Percentiles rank a stretch among this genome's conserved stretches.
Conservation (phyloP, 768 basidiomycete genomes). For the Pleurotus ostreatus region DNA sequence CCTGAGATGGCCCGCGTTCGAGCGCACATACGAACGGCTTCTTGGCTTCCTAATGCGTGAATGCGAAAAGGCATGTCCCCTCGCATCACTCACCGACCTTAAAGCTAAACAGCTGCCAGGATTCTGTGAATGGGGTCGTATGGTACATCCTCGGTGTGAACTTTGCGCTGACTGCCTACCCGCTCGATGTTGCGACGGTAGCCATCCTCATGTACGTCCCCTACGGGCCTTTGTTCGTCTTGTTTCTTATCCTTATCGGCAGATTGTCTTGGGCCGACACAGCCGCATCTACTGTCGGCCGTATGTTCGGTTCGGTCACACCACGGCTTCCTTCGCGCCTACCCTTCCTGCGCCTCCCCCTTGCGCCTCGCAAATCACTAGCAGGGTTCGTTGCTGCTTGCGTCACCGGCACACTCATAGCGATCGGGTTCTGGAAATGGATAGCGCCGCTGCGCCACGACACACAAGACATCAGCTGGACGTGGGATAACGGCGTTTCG, state of each 20-base stretch:
- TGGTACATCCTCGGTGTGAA: constrained; percentile 89
- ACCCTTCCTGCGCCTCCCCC: constrained; percentile 51
- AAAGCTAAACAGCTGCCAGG: constrained; percentile 28
- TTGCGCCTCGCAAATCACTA: constrained; percentile 79
- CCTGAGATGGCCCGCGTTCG: constrained; percentile 61
- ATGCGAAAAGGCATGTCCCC: constrained; percentile 63
- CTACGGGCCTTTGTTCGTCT: constrained; percentile 4
- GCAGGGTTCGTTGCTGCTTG: constrained; percentile 82
- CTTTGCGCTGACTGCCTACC: constrained; percentile 69
- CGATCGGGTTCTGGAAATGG: constrained; percentile 68
- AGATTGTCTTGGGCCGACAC: constrained; percentile 97
- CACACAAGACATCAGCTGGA: constrained; percentile 44
- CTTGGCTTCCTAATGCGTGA: constrained; percentile 90
- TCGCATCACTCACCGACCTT: background rate
- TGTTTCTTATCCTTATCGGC: constrained; percentile 1
- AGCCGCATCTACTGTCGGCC: constrained; percentile 86
- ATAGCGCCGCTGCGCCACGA: constrained; percentile 43
- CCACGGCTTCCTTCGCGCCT: constrained; percentile 32
- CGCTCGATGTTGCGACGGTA: constrained; percentile 85
- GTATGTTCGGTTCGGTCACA: constrained; percentile 74
- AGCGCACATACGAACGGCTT: constrained; percentile 60
- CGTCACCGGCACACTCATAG: constrained; percentile 65
- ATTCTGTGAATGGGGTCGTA: constrained; percentile 80
- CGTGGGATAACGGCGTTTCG: constrained; percentile 50
- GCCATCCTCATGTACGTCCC: constrained; percentile 78